These are phyloP conservation scores for Termitomyces heimii DNA, from an alignment of 768 basidiomycete genomes.

Conservation along the genomic window DNA sequence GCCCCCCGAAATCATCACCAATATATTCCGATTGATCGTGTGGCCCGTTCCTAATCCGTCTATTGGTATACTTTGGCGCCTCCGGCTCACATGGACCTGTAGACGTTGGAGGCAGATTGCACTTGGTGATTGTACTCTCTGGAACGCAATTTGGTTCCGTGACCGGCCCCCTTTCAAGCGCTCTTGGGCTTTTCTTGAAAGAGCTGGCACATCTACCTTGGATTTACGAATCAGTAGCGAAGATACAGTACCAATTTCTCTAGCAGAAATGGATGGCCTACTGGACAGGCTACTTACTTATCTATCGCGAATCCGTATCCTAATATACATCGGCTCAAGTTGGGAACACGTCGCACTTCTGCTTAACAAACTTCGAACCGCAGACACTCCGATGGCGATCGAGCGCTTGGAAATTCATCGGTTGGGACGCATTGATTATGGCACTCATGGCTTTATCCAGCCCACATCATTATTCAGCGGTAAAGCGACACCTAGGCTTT, in stretches of 20 bases:
- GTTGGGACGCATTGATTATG: constrained; percentile 38
- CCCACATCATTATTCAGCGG: constrained; percentile 47
- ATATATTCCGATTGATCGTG: constrained; percentile 55
- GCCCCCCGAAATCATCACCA: constrained; percentile 58
- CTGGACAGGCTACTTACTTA: constrained; percentile 46
- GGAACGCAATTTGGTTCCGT: constrained; percentile 64
- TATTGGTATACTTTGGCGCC: constrained; percentile 31
- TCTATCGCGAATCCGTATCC: constrained; percentile 50
- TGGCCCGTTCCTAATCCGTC: constrained; percentile 41
- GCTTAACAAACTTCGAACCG: constrained; percentile 40
- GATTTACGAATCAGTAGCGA: constrained; percentile 57
- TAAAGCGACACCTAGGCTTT: constrained; percentile 35
- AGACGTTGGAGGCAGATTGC: constrained; percentile 46
- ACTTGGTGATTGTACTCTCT: constrained; percentile 43
- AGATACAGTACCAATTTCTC: constrained; percentile 28
- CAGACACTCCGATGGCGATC: constrained; percentile 35
- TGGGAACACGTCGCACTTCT: constrained; percentile 49
- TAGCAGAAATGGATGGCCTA: constrained; percentile 38
- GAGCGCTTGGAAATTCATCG: constrained; percentile 65
- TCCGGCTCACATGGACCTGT: constrained; percentile 56
- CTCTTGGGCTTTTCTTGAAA: constrained; percentile 50
- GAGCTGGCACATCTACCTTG: constrained; percentile 48
- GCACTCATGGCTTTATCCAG: constrained; percentile 24
- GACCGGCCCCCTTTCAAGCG: constrained; percentile 44
- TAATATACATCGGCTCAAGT: constrained; percentile 51